Percentiles rank a stretch among this genome's conserved stretches.
phyloP scores from a whole-genome alignment of 805 yeast species.

The Teunomyces gatunensis region DNA sequence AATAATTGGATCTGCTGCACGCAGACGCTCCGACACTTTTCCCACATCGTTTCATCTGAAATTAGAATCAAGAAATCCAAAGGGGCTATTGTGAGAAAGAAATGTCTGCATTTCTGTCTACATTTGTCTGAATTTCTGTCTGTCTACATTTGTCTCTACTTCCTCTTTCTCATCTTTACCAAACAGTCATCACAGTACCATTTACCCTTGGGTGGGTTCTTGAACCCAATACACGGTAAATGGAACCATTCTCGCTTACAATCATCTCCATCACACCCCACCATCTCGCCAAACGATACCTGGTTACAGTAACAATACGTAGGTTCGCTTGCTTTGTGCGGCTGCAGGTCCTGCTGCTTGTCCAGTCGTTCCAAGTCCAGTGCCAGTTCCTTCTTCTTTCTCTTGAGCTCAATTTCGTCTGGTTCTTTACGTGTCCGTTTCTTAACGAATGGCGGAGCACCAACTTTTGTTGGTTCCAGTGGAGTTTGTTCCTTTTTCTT shows the following conservation, averaged over 20 bases:
- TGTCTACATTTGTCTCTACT: background rate
- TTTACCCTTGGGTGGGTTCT: constrained; percentile 71
- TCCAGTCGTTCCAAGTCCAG: constrained; percentile 1
- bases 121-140: too few species aligned
- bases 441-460: constrained; percentile 1
- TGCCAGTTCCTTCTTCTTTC: constrained; percentile 18
- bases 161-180: constrained; percentile 30
- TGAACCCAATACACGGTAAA: constrained; percentile 85
- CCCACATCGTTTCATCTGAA: too few species aligned
- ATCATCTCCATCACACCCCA: constrained; percentile 93
- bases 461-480: constrained; percentile 11
- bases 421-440: constrained; percentile 4
- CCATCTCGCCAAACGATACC: constrained; percentile 98
- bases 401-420: background rate
- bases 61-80: too few species aligned
- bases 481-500: constrained; percentile 21
- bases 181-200: constrained; percentile 47
- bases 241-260: constrained; percentile 97
- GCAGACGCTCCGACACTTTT: too few species aligned
- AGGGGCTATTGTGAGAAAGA: too few species aligned
- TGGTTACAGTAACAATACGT: constrained; percentile 95
- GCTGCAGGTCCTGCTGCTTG: background rate
- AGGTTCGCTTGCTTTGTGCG: constrained; percentile 50
- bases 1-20: too few species aligned
- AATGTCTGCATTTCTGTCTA: too few species aligned